Conservation (phyloP, 2,329 filamentous ascomycete genomes). For the Mycosphaerella arachidis region DNA sequence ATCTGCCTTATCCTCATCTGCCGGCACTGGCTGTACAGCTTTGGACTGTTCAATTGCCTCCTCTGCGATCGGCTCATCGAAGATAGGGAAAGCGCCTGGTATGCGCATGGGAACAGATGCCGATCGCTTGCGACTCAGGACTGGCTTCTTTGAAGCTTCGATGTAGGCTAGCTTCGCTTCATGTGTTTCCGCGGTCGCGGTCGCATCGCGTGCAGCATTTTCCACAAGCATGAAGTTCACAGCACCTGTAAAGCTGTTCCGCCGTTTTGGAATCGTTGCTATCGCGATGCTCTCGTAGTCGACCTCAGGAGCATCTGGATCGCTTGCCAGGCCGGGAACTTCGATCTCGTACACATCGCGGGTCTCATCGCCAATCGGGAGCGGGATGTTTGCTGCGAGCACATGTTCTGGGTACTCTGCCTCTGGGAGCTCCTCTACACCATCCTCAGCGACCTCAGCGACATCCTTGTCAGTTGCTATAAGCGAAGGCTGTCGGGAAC, state of each 20-base stretch:
- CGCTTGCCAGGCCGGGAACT: constrained; percentile 64
- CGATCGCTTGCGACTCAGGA: constrained; percentile 25
- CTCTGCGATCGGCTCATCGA: constrained; percentile 2
- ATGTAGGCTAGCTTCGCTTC: not conserved
- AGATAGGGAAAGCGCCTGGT: not conserved
- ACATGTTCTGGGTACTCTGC: constrained; percentile 36
- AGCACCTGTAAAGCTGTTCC: constrained; percentile 22
- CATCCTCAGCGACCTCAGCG: constrained; percentile 4
- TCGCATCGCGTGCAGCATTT: not conserved
- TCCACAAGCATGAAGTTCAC: constrained; percentile 5
- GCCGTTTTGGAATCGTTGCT: constrained; percentile 17
- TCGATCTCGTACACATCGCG: constrained; percentile 77
- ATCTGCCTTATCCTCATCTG: constrained; percentile 9
- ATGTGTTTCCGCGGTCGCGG: not conserved
- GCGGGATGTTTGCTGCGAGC: constrained; percentile 58
- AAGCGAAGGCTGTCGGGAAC: constrained; percentile 20
- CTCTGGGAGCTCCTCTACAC: constrained; percentile 32
- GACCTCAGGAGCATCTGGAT: constrained; percentile 54
- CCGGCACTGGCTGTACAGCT: not conserved
- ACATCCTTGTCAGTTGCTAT: constrained; percentile 9
- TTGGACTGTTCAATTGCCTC: constrained; percentile 2
- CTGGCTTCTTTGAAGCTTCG: constrained; percentile 4
- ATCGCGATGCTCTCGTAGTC: constrained; percentile 12
- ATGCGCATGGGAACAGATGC: constrained; percentile 20
- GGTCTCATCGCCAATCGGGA: constrained; percentile 58